Evolutionary conservation across 441 rosid genomes (phyloP).

Genomic region (Theobroma grandiflorum): DNA sequence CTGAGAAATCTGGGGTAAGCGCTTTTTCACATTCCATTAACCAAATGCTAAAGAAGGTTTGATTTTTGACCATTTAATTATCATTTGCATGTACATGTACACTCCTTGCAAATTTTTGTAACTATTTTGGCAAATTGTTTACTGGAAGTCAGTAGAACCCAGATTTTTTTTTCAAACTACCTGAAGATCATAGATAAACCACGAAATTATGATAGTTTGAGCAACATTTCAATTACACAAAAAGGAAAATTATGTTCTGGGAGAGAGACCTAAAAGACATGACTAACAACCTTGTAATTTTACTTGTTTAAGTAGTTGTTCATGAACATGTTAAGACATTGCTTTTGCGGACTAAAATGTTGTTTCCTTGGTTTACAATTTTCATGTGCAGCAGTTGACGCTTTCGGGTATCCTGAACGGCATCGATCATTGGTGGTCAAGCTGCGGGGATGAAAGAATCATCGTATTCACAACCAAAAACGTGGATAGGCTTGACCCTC

Average conservation of each 20-base stretch:
- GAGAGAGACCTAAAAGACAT: too few relatives aligned
- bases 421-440: conserved; percentile 78
- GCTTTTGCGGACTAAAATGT: neutral
- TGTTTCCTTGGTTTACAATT: neutral
- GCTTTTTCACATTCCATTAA: neutral
- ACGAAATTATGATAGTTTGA: neutral
- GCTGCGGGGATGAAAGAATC: conserved; percentile 72
- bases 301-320: neutral
- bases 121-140: neutral
- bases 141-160: neutral
- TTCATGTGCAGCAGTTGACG: conserved; percentile 41
- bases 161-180: neutral
- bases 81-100: neutral
- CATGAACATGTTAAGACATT: neutral
- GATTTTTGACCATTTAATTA: neutral
- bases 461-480: conserved; percentile 73
- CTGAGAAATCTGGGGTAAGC: neutral
- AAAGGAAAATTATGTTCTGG: neutral
- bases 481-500: conserved; percentile 67
- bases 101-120: too few relatives aligned
- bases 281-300: neutral
- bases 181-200: too few relatives aligned
- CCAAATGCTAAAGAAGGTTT: too few relatives aligned
- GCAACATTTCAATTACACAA: neutral
- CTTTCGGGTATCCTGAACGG: conserved; percentile 59